Conservation (phyloP, 257 asterid genomes). For the Coffea eugenioides region DNA sequence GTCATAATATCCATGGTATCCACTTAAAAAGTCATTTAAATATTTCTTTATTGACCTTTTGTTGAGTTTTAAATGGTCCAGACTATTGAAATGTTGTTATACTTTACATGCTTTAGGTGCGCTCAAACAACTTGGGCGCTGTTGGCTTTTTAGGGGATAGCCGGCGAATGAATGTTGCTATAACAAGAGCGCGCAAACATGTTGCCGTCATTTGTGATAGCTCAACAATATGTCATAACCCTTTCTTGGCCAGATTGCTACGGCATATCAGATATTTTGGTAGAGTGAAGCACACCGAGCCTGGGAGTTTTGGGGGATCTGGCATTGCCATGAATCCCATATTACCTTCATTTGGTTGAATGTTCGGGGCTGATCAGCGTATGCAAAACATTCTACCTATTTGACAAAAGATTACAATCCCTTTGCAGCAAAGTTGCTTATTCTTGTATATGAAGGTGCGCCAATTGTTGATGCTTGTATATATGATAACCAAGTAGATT, state of each 20-base stretch:
- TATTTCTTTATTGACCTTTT: background rate
- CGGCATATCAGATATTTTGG: constrained; percentile 90
- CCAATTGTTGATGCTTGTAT: background rate
- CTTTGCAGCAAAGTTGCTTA: background rate
- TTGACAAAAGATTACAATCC: background rate
- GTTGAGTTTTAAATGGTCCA: background rate
- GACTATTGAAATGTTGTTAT: background rate
- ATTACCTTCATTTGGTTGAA: constrained; percentile 63
- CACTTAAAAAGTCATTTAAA: background rate
- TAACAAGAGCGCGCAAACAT: constrained; percentile 93
- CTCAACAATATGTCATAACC: constrained; percentile 95
- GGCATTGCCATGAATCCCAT: constrained; percentile 86
- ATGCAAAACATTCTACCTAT: background rate
- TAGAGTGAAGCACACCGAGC: constrained; percentile 78
- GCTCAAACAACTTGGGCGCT: constrained; percentile 94
- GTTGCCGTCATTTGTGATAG: constrained; percentile 88
- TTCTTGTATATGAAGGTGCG: constrained; percentile 3
- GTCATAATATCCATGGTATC: constrained; percentile 92
- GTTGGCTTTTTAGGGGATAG: constrained; percentile 96
- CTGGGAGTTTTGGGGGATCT: constrained; percentile 75
- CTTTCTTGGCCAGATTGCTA: constrained; percentile 84
- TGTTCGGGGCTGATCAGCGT: background rate
- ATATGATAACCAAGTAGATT: background rate
- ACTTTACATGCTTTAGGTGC: constrained; percentile 51
- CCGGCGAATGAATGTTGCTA: constrained; percentile 92